Conservation (phyloP, 1,284 basidiomycete genomes). For the Tilletiopsis washingtonensis region DNA sequence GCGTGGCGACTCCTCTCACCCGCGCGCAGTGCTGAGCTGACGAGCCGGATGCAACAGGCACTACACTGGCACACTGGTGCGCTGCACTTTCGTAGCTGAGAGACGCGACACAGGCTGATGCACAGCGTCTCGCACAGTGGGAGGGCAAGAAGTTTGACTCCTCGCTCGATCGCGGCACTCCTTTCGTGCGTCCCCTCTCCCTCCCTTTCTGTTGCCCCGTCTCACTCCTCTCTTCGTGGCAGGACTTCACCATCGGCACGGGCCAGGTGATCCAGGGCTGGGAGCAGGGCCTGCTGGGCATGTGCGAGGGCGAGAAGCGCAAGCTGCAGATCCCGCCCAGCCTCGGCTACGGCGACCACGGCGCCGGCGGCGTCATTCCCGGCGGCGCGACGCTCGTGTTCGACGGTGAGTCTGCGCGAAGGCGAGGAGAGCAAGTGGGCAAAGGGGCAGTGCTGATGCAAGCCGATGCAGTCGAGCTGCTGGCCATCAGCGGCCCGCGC, state of each 20-base stretch:
- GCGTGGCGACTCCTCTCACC: background rate
- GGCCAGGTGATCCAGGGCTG: conserved; percentile 67
- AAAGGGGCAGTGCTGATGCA: background rate
- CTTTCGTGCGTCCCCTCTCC: conserved; percentile 55
- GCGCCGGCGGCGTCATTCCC: conserved; percentile 71
- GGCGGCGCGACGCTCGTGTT: conserved; percentile 76
- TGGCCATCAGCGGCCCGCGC: conserved; percentile 6
- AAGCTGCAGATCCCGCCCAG: conserved; percentile 54
- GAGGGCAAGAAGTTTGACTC: conserved; percentile 75
- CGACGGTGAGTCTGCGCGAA: conserved; percentile 52
- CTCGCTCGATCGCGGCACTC: conserved; percentile 57
- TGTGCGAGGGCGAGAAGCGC: conserved; percentile 85
- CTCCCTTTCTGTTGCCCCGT: too few species aligned
- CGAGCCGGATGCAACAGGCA: too few species aligned
- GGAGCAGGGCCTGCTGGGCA: conserved; percentile 55
- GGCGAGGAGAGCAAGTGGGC: background rate
- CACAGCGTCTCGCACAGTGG: too few species aligned
- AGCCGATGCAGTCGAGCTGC: conserved; percentile 4
- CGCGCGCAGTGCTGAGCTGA: background rate
- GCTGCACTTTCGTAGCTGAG: too few species aligned
- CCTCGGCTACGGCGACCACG: conserved; percentile 58
- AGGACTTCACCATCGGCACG: conserved; percentile 53
- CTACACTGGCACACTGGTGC: conserved; percentile 68
- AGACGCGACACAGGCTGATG: too few species aligned
- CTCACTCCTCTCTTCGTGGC: too few species aligned